Evolutionary conservation across 345 rosid species (phyloP).

Genomic region (Citrus maxima): DNA sequence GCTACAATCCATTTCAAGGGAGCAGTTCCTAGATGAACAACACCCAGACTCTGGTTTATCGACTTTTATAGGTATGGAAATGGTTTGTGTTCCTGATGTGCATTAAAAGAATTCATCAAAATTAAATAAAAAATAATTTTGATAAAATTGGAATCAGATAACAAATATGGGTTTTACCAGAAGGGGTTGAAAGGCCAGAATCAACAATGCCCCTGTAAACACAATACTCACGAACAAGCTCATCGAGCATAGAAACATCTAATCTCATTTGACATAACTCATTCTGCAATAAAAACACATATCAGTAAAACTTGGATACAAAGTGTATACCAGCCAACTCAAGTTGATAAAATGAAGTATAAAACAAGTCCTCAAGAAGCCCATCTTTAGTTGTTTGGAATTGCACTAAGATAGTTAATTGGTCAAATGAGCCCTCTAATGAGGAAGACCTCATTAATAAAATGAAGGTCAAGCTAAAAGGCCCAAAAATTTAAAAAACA

Average conservation of each 20-base stretch:
- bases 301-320: slow-evolving; percentile 5
- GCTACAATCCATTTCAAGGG: slow-evolving; percentile 50
- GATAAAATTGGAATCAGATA: slow-evolving; percentile 1
- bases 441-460: no score
- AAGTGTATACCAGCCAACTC: background rate
- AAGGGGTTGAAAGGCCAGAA: slow-evolving; percentile 31
- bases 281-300: slow-evolving; percentile 53
- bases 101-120: slow-evolving; percentile 7
- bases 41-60: slow-evolving; percentile 38
- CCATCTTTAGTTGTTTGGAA: no score
- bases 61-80: slow-evolving; percentile 34
- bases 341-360: background rate
- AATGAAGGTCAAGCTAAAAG: no score
- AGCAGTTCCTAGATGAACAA: slow-evolving; percentile 44
- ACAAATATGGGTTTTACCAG: slow-evolving; percentile 35
- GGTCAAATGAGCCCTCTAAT: no score
- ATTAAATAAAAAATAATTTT: slow-evolving; percentile 8
- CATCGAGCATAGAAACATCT: slow-evolving; percentile 73
- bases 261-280: slow-evolving; percentile 87
- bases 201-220: slow-evolving; percentile 85
- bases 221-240: slow-evolving; percentile 86
- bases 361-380: background rate
- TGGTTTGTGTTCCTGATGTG: slow-evolving; percentile 38
- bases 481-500: no score
- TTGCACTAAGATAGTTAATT: no score